Conservation (phyloP, 73 alveolate genomes). For the Diophrys appendiculata region DNA sequence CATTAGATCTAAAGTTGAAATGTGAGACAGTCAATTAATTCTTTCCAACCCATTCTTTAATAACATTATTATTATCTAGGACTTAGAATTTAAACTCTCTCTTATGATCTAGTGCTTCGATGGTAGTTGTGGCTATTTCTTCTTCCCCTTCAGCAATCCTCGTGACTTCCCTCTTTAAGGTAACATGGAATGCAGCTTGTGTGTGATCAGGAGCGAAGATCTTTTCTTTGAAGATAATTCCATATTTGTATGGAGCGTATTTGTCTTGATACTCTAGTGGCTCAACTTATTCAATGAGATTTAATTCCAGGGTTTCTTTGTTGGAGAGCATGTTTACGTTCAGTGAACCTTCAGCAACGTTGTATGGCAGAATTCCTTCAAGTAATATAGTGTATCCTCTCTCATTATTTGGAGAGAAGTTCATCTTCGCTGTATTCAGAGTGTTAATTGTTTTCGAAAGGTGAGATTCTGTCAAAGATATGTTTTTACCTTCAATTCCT, state of each 20-base stretch:
- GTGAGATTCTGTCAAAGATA: no score
- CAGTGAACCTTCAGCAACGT: conserved; percentile 67
- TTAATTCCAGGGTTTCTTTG: conserved; percentile 52
- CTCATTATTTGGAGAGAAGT: conserved; percentile 42
- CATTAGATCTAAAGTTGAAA: conserved; percentile 63
- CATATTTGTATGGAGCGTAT: conserved; percentile 81
- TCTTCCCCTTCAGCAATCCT: conserved; percentile 20
- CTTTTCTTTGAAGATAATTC: conserved; percentile 88
- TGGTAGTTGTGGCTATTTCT: neutral
- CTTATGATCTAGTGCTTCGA: conserved; percentile 48
- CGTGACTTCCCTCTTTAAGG: conserved; percentile 44
- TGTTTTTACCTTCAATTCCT: neutral
- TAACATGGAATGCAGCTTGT: conserved; percentile 64
- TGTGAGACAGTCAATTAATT: conserved; percentile 73
- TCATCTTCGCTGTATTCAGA: conserved; percentile 24
- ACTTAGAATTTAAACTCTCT: conserved; percentile 60
- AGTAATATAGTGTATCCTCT: conserved; percentile 66
- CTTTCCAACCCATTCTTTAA: conserved; percentile 62
- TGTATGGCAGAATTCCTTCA: conserved; percentile 70
- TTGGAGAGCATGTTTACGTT: conserved; percentile 63
- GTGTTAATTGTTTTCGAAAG: conserved; percentile 20
- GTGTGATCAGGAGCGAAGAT: conserved; percentile 73
- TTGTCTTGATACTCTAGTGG: conserved; percentile 77
- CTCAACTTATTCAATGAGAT: conserved; percentile 67
- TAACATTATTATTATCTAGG: conserved; percentile 65